Conservation (phyloP, 257 asterid genomes). For the Solanum verrucosum region DNA sequence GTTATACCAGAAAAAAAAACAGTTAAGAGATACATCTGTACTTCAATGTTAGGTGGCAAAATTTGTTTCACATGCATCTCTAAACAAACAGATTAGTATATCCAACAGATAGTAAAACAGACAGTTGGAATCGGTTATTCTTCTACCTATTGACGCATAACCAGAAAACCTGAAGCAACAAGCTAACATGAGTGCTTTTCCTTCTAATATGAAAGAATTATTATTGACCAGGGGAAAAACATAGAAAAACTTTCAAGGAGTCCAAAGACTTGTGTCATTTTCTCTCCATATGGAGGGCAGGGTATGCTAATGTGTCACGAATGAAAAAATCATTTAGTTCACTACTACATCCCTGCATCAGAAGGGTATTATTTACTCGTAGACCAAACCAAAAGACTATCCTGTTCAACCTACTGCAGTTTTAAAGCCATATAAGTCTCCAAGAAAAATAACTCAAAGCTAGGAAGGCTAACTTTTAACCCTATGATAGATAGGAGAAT, state of each 20-base stretch:
- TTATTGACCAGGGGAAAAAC: not conserved
- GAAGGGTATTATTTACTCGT: not conserved
- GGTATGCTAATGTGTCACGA: not conserved
- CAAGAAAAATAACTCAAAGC: not conserved
- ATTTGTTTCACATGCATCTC: not conserved
- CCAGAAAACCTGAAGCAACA: not conserved
- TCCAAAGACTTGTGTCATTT: not conserved
- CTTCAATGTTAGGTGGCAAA: not conserved
- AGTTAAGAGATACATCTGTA: not conserved
- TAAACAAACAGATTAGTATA: not conserved
- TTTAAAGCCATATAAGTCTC: not conserved
- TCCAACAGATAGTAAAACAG: not conserved
- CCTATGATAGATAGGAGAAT: not conserved
- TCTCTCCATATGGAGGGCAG: not conserved
- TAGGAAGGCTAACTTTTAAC: not conserved
- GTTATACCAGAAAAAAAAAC: not conserved
- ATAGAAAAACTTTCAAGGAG: not conserved
- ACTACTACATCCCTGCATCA: not conserved
- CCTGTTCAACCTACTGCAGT: not conserved
- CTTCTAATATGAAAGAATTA: not conserved
- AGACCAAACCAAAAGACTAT: not conserved
- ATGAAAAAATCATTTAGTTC: not conserved
- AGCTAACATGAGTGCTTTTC: not conserved
- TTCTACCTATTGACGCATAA: not conserved
- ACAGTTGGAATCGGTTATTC: not conserved